phyloP scores from a whole-genome alignment of 768 basidiomycete species.

The Peribolospora kevripleyi region DNA sequence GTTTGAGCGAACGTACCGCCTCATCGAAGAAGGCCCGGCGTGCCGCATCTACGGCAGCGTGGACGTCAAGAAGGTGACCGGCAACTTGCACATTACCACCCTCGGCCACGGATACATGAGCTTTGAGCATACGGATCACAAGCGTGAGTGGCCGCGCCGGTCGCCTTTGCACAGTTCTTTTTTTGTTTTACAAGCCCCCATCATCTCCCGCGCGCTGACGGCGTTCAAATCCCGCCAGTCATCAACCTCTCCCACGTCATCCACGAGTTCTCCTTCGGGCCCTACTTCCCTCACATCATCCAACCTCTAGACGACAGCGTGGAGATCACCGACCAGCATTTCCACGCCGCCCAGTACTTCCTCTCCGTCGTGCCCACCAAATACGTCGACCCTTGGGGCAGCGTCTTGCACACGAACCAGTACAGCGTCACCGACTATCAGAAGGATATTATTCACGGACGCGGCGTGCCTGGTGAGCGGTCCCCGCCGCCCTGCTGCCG shows the following conservation, averaged over 20 bases:
- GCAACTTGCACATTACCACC: slow-evolving; percentile 82
- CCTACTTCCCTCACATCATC: slow-evolving; percentile 79
- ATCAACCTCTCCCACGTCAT: slow-evolving; percentile 97
- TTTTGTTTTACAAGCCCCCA: not conserved
- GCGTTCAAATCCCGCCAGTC: slow-evolving; percentile 24
- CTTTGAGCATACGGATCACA: slow-evolving; percentile 65
- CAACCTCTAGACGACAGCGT: slow-evolving; percentile 85
- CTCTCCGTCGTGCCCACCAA: slow-evolving; percentile 86
- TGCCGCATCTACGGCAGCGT: slow-evolving; percentile 71
- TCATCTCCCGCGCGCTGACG: not conserved
- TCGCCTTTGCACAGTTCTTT: not conserved
- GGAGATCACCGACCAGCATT: slow-evolving; percentile 36
- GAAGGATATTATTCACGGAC: slow-evolving; percentile 44
- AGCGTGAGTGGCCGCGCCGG: slow-evolving; percentile 27
- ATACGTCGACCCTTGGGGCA: slow-evolving; percentile 29
- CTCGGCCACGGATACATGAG: slow-evolving; percentile 85
- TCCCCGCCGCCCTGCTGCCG: too few species aligned
- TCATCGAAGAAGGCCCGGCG: slow-evolving; percentile 40
- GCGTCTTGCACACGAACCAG: slow-evolving; percentile 46
- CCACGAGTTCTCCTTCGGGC: slow-evolving; percentile 88
- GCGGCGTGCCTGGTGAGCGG: slow-evolving; percentile 40
- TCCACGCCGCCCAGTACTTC: slow-evolving; percentile 55
- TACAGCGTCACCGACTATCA: slow-evolving; percentile 90
- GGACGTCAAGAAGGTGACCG: slow-evolving; percentile 68
- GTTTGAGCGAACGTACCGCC: slow-evolving; percentile 51